Evolutionary conservation across 371 early-diverging fungal species (phyloP).

Genomic region (Lichtheimia hyalospora): DNA sequence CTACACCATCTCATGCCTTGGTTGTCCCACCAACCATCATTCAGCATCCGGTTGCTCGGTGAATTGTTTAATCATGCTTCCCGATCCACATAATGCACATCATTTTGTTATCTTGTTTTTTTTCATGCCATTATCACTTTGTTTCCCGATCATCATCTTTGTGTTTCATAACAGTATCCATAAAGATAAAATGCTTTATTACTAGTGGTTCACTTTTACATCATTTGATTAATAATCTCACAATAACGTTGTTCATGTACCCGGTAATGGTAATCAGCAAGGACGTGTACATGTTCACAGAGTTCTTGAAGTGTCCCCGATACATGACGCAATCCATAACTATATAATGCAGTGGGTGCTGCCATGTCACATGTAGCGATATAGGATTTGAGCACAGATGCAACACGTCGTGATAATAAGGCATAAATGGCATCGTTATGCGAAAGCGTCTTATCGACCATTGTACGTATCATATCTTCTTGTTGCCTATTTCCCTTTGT

Average conservation of each 20-base stretch:
- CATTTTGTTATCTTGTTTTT: too few species aligned
- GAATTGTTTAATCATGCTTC: too few species aligned
- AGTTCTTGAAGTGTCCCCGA: slow-evolving; percentile 50
- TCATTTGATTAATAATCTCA: slow-evolving; percentile 32
- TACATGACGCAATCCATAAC: slow-evolving; percentile 63
- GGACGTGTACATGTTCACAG: slow-evolving; percentile 34
- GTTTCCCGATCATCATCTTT: too few species aligned
- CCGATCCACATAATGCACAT: too few species aligned
- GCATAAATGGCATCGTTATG: slow-evolving; percentile 67
- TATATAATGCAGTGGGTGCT: slow-evolving; percentile 38
- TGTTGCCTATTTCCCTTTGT: background rate
- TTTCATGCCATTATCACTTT: too few species aligned
- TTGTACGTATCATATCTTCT: slow-evolving; percentile 37
- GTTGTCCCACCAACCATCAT: too few species aligned
- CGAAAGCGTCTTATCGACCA: slow-evolving; percentile 74
- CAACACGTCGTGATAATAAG: slow-evolving; percentile 63
- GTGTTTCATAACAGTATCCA: too few species aligned
- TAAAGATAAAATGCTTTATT: too few species aligned
- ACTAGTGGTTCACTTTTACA: too few species aligned
- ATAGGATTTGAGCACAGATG: slow-evolving; percentile 45
- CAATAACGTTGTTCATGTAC: slow-evolving; percentile 68
- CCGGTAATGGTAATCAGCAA: slow-evolving; percentile 65
- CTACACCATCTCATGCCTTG: too few species aligned
- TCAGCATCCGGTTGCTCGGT: too few species aligned
- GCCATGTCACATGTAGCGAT: slow-evolving; percentile 45